Percentiles rank a stretch among this genome's conserved stretches.
Conservation (phyloP, 2,329 filamentous ascomycete species). For the Penicillium psychrosexuale region DNA sequence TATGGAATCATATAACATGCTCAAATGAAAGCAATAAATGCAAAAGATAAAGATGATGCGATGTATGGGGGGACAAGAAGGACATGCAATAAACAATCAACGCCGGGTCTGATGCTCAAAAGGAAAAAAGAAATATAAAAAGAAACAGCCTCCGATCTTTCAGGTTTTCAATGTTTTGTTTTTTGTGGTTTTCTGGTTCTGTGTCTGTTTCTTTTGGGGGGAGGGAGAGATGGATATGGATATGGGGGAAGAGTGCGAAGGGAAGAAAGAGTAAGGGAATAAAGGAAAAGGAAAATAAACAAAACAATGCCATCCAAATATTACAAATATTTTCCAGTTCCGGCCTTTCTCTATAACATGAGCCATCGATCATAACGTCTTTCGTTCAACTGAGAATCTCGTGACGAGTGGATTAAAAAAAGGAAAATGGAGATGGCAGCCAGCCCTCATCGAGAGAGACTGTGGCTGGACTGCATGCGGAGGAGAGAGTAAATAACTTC, state of each 20-base stretch:
- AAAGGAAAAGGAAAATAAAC: slow-evolving; percentile 12
- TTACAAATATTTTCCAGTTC: slow-evolving; percentile 27
- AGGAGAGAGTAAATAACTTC: slow-evolving; percentile 11
- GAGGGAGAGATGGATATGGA: slow-evolving; percentile 4
- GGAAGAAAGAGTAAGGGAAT: slow-evolving; percentile 3
- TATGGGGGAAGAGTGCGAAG: background rate
- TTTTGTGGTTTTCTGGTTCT: slow-evolving; percentile 7
- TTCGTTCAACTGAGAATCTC: slow-evolving; percentile 30
- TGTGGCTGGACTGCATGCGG: slow-evolving; percentile 15
- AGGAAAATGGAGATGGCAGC: slow-evolving; percentile 10
- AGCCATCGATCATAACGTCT: slow-evolving; percentile 44
- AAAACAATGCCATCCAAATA: slow-evolving; percentile 24
- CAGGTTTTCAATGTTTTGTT: slow-evolving; percentile 10
- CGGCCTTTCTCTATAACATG: slow-evolving; percentile 41
- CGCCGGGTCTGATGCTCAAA: slow-evolving; percentile 24
- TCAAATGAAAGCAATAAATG: slow-evolving; percentile 13
- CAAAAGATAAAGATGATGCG: background rate
- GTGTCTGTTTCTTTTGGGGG: slow-evolving; percentile 3
- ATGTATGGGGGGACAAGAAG: background rate
- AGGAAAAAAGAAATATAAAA: background rate
- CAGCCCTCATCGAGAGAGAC: background rate
- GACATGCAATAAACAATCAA: slow-evolving; percentile 16
- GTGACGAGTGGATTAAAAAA: slow-evolving; percentile 28
- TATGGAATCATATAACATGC: slow-evolving; percentile 10
- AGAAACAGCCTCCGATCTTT: slow-evolving; percentile 17